Evolutionary conservation across 2,329 filamentous ascomycete species (phyloP), one percentile per base, ranked within the genome.

Genomic region (Lachnellula subtilissima): DNA sequence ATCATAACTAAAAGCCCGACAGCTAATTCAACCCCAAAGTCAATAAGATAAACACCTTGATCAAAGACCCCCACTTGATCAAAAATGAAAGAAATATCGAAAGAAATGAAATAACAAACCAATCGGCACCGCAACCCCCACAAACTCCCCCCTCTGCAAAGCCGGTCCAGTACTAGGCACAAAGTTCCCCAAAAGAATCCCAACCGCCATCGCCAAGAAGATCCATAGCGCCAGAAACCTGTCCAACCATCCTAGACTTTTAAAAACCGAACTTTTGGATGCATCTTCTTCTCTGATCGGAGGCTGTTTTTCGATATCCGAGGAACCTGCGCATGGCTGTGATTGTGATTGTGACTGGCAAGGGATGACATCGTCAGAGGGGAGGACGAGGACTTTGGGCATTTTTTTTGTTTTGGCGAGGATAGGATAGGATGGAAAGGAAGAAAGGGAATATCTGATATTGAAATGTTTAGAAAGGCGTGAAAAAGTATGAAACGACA

Each of bases 1-100:
- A 96, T 96, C 90, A 96, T 96, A 43, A 95, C 85, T 1, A 96
- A 78, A 0, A 96, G 74, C 0, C 91, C 90, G 48, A 95, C 75
- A 0, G 90, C 89, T 89, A 58, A 55, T 25, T 5, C 4, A 8
- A 37, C 7, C 37, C 14, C 2, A 40, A 40, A 53, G 28, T 25
- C 19, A 37, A 5, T 35, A 12, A 48, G 51, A 8, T 17, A 17
- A 45, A n/a, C 23, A 15, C 35, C 35, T 25, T 25, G 25, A n/a
- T 8, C 11, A 19, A 48, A n/a, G 19, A 37, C 48, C 39, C 43
- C 9, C 15, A 51, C 17, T 15, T 19, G 19, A 19, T 19, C 19
- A 19, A 9, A 19, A 40, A 42, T 9, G 4, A 35, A 11, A 37
- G 15, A 28, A 52, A 49, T 19, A 22, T 9, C 8, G 28, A 28